Evolutionary conservation across 1,139 yeast species (phyloP).

Genomic region (Saccharomyces hybrid): DNA sequence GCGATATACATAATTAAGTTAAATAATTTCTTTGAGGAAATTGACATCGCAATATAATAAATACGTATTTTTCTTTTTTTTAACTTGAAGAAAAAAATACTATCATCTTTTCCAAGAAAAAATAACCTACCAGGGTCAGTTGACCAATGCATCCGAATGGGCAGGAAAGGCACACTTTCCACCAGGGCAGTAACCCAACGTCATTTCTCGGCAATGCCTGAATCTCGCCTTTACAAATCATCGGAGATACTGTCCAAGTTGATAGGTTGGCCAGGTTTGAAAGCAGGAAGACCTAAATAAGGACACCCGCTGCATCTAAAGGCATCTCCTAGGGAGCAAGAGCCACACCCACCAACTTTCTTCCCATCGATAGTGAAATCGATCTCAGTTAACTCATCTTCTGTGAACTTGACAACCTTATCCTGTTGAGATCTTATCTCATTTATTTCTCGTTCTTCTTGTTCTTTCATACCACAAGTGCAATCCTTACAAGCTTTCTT

Average conservation of each 20-base stretch:
- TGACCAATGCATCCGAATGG: background rate
- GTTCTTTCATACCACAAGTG: constrained; percentile 90
- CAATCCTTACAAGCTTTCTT: constrained; percentile 95
- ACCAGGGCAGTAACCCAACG: background rate
- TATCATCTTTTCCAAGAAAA: background rate
- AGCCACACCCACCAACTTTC: constrained; percentile 88
- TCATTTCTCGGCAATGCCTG: no score
- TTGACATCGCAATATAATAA: background rate
- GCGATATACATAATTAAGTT: background rate
- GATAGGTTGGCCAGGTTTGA: constrained; percentile 84
- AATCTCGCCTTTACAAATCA: constrained; percentile 28
- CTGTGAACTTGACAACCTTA: constrained; percentile 24
- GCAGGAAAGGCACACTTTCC: background rate
- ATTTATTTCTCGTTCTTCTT: constrained; percentile 53
- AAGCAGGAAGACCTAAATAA: constrained; percentile 91
- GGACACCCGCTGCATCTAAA: constrained; percentile 98
- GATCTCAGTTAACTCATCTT: constrained; percentile 49
- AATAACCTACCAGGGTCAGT: background rate
- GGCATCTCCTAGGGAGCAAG: constrained; percentile 95
- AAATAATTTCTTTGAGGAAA: background rate
- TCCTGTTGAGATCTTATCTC: constrained; percentile 43
- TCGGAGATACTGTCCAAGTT: constrained; percentile 36
- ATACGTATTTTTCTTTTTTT: background rate
- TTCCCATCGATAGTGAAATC: constrained; percentile 95
- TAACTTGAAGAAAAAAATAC: background rate